Conservation (phyloP, 1,139 yeast species). For the Williopsis jadinii region DNA sequence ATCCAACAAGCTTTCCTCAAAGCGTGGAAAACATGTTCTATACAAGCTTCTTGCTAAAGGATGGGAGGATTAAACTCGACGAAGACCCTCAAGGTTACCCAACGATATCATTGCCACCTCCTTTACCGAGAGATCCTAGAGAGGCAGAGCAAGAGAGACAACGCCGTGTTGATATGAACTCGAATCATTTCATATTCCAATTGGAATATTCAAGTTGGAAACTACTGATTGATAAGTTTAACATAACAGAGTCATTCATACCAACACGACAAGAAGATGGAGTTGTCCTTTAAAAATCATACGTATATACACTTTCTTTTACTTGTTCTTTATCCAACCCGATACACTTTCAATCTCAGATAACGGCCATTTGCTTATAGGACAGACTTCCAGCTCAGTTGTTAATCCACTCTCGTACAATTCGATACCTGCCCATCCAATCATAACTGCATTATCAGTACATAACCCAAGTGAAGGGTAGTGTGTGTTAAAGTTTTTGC, state of each 20-base stretch:
- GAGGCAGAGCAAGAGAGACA: constrained; percentile 23
- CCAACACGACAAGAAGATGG: constrained; percentile 30
- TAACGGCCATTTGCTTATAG: constrained; percentile 74
- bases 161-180: constrained; percentile 24
- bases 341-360: constrained; percentile 36
- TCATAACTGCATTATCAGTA: constrained; percentile 95
- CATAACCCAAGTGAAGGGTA: constrained; percentile 73
- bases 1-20: constrained; percentile 72
- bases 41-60: constrained; percentile 71
- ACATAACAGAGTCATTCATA: constrained; percentile 48
- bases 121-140: constrained; percentile 22
- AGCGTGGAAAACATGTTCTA: constrained; percentile 80
- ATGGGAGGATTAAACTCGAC: constrained; percentile 54
- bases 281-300: too few species aligned
- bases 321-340: constrained; percentile 38
- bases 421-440: constrained; percentile 95
- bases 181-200: constrained; percentile 64
- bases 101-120: constrained; percentile 25
- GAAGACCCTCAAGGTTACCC: constrained; percentile 48
- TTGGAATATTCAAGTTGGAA: constrained; percentile 64
- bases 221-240: constrained; percentile 39
- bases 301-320: not conserved
- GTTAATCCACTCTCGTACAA: constrained; percentile 38
- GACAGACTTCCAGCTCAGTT: constrained; percentile 47
- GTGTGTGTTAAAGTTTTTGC: constrained; percentile 25